phyloP scores from a whole-genome alignment of 768 basidiomycete genomes.

The Cyclocybe cylindracea region DNA sequence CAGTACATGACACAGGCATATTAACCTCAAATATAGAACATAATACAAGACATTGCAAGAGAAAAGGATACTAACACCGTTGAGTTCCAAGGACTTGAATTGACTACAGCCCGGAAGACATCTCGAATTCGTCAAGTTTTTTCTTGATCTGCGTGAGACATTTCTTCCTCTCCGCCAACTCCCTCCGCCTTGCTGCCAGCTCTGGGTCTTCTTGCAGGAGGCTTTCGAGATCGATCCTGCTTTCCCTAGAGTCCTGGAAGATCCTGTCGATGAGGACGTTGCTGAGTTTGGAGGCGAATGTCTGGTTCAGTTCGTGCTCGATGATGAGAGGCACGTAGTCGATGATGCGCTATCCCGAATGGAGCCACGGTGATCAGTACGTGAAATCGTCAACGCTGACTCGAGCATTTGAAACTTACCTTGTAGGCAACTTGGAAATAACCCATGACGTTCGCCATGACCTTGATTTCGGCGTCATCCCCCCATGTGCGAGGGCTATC shows the following conservation, averaged over 20 bases:
- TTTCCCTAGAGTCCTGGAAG: constrained; percentile 13
- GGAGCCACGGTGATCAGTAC: background rate
- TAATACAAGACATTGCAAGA: constrained; percentile 2
- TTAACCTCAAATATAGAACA: background rate
- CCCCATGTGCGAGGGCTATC: no score
- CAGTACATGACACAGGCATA: constrained; percentile 1
- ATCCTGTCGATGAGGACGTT: constrained; percentile 33
- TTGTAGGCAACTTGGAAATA: constrained; percentile 59
- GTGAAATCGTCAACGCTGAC: background rate
- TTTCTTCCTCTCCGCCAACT: constrained; percentile 24
- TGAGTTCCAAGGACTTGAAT: background rate
- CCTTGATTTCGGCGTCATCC: constrained; percentile 40
- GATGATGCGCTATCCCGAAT: constrained; percentile 47
- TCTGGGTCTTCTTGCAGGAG: constrained; percentile 43
- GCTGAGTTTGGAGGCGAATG: constrained; percentile 35
- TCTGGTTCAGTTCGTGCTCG: constrained; percentile 44
- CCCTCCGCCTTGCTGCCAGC: constrained; percentile 27
- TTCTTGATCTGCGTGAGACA: constrained; percentile 34
- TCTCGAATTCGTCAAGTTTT: constrained; percentile 26
- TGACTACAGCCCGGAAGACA: background rate
- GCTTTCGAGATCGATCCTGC: constrained; percentile 17
- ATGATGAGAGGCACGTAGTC: constrained; percentile 55
- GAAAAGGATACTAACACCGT: background rate
- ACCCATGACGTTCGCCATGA: constrained; percentile 57
- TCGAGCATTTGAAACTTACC: constrained; percentile 28